phyloP scores from a whole-genome alignment of 225 moss, liverwort and hornwort species.

The Physcomitrellopsis africana region DNA sequence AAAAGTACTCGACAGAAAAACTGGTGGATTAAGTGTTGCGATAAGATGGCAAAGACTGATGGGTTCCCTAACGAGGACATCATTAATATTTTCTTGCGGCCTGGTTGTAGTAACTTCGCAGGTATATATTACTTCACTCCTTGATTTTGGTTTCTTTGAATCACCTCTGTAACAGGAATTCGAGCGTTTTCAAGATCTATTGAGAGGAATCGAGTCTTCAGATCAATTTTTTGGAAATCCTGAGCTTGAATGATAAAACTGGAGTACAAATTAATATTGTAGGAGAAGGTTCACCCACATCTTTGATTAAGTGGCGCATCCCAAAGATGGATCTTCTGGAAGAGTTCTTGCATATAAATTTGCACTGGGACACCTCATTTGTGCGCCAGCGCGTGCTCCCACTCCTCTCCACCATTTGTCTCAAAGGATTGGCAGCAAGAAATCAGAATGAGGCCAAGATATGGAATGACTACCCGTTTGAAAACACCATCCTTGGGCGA shows the following conservation, averaged over 20 bases:
- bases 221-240: no score
- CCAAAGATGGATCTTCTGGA: conserved; percentile 49
- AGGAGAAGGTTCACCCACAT: conserved; percentile 28
- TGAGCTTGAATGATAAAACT: no score
- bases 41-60: no score
- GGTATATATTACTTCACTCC: no score
- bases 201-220: no score
- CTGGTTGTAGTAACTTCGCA: no score
- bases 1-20: conserved; percentile 27
- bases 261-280: neutral
- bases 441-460: neutral
- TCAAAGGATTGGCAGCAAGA: conserved; percentile 23
- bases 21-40: conserved; percentile 41
- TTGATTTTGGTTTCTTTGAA: no score
- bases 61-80: no score
- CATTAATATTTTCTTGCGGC: no score
- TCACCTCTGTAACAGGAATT: no score
- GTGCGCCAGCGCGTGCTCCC: conserved; percentile 45
- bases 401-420: conserved; percentile 47
- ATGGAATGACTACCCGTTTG: neutral
- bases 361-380: conserved; percentile 43
- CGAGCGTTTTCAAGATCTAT: no score
- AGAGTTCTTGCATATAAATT: conserved; percentile 32
- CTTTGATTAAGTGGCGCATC: conserved; percentile 29
- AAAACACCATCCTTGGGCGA: conserved; percentile 26